Base-by-base conservation (phyloP, 768 basidiomycete species). In the Cubamyces lactineus region DNA sequence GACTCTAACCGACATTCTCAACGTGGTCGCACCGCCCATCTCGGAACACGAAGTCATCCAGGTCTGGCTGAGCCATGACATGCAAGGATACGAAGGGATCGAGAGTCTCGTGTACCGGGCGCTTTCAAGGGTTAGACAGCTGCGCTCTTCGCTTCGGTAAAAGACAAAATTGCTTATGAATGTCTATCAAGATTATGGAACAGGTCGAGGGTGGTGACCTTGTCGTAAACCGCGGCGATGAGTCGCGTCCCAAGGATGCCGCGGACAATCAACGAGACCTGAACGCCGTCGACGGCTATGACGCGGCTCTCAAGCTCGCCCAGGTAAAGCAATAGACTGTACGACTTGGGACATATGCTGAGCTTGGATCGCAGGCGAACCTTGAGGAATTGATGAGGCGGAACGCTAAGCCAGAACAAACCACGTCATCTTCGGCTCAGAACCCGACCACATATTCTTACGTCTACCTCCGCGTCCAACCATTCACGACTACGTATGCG, bases 41-140 rank as follows among this genome's bases (percentile, higher is more conserved):
- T 92, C 96, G 24, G 96, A 96, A 73, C 96, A 98, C 72, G 97
- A 99, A 75, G 94, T 98, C 16, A 95, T 99, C 65, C 87, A 97
- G 72, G 88, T 99, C 8, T 94, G 92, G 90, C 78, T 99, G 41
- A 91, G 89, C 70, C 96, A 98, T 76, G 95, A 97, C 67, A 96
- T 99, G 96, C 81, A 84, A 65, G 97, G 97, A 17, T 98, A 96
- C 72, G 94, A 96, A 59, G 97, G 97, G 7, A 84, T 98, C 45
- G 96, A 98, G 76, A 83, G 88, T 12, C 82, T 99, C n/a, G 92
- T 95, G 24, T 98, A 97, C 76, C 86, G 89, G 23, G 89, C 92
- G 2, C 79, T 98, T 46, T 77, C 92, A 21, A 83, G 89, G 74
- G 94, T 95, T 65, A 55, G 87, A 61, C 42, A 57, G 34, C 30